phyloP scores from a whole-genome alignment of 169 alveolate species.

The Plasmodium sp. region DNA sequence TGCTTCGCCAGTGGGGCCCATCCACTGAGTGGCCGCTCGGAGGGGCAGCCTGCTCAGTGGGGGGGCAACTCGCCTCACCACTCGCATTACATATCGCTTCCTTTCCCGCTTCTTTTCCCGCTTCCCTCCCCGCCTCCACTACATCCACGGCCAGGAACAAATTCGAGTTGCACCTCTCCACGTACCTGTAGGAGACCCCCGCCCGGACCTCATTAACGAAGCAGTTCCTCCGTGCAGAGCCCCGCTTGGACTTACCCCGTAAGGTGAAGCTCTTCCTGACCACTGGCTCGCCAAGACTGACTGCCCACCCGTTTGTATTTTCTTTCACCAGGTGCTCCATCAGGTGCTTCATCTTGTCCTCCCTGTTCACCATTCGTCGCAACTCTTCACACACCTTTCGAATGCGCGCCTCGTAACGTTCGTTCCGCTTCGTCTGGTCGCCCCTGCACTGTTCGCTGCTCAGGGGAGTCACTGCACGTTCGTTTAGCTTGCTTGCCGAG shows the following conservation, averaged over 20 bases:
- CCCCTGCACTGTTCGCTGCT: neutral
- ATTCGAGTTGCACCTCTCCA: slow-evolving; percentile 25
- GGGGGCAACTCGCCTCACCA: neutral
- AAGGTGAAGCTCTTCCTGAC: neutral
- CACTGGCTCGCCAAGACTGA: slow-evolving; percentile 1
- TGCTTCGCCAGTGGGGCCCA: neutral
- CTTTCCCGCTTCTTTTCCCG: neutral
- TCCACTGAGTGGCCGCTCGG: neutral
- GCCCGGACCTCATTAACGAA: slow-evolving; percentile 40
- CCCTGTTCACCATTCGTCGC: neutral
- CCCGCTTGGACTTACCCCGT: neutral
- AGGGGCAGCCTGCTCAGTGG: neutral
- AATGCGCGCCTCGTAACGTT: neutral
- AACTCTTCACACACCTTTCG: neutral
- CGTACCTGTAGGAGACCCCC: neutral
- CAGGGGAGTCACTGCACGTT: neutral
- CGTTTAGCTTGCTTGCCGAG: neutral
- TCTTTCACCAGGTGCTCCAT: slow-evolving; percentile 8
- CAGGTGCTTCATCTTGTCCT: slow-evolving; percentile 12
- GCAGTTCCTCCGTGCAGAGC: neutral
- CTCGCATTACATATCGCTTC: too few species aligned
- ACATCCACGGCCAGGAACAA: slow-evolving; percentile 49
- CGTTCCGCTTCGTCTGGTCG: neutral
- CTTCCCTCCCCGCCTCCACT: neutral
- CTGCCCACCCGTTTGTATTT: neutral